A percentile compares a stretch with the other conserved stretches of the same genome.
Evolutionary conservation across 2,329 filamentous ascomycete genomes (phyloP).

Genomic region (Cercospora nicotianae): DNA sequence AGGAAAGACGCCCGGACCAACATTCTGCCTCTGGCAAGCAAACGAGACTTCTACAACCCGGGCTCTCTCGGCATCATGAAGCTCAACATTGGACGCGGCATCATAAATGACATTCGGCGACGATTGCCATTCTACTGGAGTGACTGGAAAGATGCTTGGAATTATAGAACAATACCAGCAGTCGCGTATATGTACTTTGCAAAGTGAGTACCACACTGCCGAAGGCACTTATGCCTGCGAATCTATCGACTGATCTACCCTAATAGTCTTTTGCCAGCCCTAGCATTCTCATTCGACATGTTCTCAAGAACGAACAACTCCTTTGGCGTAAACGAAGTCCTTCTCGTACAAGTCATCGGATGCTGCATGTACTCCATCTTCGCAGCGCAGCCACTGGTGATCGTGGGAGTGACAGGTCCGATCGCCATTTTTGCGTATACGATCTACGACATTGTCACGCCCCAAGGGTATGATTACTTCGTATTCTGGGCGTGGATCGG

Average conservation of each 20-base stretch:
- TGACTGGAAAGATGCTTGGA: neutral
- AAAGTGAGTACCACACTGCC: neutral
- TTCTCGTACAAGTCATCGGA: neutral
- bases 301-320: neutral
- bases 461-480: neutral
- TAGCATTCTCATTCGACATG: neutral
- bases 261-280: neutral
- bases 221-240: neutral
- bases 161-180: neutral
- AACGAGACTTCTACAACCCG: neutral
- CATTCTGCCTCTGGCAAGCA: neutral
- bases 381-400: neutral
- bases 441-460: neutral
- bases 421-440: neutral
- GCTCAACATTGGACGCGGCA: neutral
- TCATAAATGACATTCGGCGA: neutral
- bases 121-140: neutral
- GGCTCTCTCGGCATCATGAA: neutral
- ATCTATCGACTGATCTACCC: neutral
- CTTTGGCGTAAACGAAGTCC: neutral
- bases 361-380: neutral
- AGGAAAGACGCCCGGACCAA: too few species aligned
- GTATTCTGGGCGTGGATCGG: neutral
- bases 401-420: neutral
- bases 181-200: neutral